A percentile compares a stretch with the other conserved stretches of the same genome.
Conservation (phyloP, 1,284 basidiomycete species). For the Irpex lacteus region DNA sequence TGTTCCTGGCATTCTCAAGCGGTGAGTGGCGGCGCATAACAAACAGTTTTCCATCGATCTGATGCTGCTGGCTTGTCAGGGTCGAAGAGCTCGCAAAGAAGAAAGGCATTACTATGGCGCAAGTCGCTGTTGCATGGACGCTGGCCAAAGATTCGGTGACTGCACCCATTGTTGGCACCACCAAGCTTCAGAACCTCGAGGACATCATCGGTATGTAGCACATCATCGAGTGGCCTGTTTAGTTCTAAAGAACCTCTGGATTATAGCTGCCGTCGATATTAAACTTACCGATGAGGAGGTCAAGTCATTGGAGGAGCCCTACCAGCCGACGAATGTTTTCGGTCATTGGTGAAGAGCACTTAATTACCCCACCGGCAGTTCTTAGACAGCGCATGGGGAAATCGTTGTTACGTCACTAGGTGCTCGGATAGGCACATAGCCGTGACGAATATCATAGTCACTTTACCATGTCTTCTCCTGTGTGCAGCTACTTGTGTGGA, state of each 20-base stretch:
- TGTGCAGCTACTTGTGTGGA: no score
- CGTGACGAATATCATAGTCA: no score
- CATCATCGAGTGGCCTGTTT: no score
- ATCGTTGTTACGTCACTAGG: background rate
- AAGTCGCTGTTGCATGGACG: constrained; percentile 40
- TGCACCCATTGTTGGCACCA: constrained; percentile 33
- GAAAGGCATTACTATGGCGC: constrained; percentile 37
- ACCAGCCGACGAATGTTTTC: no score
- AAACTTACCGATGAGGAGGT: constrained; percentile 6
- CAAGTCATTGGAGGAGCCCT: constrained; percentile 4
- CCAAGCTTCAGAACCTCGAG: constrained; percentile 29
- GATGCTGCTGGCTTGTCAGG: constrained; percentile 9
- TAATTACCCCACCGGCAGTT: background rate
- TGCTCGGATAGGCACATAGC: no score
- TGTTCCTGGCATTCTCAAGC: background rate
- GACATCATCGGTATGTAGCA: constrained; percentile 23
- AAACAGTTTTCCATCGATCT: background rate
- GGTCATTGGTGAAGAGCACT: background rate
- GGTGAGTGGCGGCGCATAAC: constrained; percentile 2
- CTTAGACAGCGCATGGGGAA: background rate
- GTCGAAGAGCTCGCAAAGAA: constrained; percentile 39
- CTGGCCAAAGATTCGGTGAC: constrained; percentile 27
- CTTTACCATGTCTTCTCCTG: no score
- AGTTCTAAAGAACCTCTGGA: background rate
- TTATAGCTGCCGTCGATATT: background rate